These are phyloP conservation scores for Sphagnum tenellum DNA, from an alignment of 225 moss, liverwort and hornwort genomes.

Conservation along the genomic window DNA sequence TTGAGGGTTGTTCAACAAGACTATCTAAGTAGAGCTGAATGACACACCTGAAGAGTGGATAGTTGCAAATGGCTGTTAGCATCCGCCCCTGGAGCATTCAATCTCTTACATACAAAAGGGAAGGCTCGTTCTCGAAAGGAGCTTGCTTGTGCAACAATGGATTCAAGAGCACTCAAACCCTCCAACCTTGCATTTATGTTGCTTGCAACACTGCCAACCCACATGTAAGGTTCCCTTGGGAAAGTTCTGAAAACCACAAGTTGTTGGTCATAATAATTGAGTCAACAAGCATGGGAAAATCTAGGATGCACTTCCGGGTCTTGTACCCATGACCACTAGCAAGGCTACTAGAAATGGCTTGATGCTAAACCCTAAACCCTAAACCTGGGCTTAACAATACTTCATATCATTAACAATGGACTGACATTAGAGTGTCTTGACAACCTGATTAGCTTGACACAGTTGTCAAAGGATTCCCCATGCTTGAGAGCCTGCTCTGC, in stretches of 20 bases:
- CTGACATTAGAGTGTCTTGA: no score
- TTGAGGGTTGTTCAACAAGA: no score
- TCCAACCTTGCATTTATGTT: conserved; percentile 44
- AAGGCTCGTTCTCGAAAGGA: conserved; percentile 60
- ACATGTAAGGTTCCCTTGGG: neutral
- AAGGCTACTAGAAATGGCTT: no score
- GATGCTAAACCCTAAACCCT: no score
- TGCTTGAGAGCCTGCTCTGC: conserved; percentile 35
- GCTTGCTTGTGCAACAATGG: conserved; percentile 35
- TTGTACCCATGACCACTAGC: no score
- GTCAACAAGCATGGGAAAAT: no score
- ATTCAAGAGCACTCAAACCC: conserved; percentile 37
- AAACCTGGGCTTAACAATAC: no score
- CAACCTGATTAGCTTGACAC: conserved; percentile 60
- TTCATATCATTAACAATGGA: no score
- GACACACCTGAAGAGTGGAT: conserved; percentile 51
- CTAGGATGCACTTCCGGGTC: no score
- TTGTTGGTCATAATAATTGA: no score
- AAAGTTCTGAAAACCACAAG: no score
- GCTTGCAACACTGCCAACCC: conserved; percentile 46
- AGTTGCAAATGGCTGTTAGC: conserved; percentile 19
- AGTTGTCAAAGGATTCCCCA: conserved; percentile 43
- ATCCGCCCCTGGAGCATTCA: conserved; percentile 4
- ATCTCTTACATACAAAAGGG: conserved; percentile 27
- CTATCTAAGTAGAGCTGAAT: no score